A percentile compares a stretch with the other conserved stretches of the same genome.
Conservation (phyloP, 441 rosid genomes). For the Erodium trifolium region DNA sequence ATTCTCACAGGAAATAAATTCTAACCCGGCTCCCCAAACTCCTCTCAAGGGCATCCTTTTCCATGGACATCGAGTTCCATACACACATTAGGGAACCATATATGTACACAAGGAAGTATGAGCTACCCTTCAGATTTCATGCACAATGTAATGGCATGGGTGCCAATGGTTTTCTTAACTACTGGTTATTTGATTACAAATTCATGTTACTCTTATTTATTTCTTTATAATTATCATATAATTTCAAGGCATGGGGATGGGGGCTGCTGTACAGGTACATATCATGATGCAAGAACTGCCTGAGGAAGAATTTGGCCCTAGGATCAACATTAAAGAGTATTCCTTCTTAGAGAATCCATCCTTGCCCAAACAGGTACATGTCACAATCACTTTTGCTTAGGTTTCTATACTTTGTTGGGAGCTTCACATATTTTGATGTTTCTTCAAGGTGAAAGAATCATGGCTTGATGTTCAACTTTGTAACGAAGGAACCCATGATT, state of each 20-base stretch:
- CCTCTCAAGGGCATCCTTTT: no score
- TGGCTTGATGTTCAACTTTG: constrained; percentile 90
- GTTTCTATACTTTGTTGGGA: background rate
- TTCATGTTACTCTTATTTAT: background rate
- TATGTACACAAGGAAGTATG: no score
- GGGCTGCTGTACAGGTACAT: constrained; percentile 51
- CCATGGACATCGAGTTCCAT: no score
- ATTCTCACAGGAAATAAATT: no score
- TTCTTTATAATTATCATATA: constrained; percentile 14
- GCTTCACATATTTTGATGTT: constrained; percentile 17
- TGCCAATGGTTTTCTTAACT: background rate
- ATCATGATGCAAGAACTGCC: constrained; percentile 58
- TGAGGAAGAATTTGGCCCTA: constrained; percentile 84
- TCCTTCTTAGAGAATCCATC: constrained; percentile 72
- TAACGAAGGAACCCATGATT: constrained; percentile 57
- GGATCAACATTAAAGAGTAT: constrained; percentile 71
- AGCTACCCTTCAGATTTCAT: no score
- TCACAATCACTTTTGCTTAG: background rate
- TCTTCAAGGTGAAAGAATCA: constrained; percentile 75
- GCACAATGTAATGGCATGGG: no score
- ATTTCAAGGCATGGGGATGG: constrained; percentile 17
- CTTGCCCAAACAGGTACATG: constrained; percentile 55
- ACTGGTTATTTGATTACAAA: background rate
- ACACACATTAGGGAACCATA: no score
- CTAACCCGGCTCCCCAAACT: no score